Evolutionary conservation across 1,284 basidiomycete species (phyloP).

Genomic region (Leccinum solheimii): DNA sequence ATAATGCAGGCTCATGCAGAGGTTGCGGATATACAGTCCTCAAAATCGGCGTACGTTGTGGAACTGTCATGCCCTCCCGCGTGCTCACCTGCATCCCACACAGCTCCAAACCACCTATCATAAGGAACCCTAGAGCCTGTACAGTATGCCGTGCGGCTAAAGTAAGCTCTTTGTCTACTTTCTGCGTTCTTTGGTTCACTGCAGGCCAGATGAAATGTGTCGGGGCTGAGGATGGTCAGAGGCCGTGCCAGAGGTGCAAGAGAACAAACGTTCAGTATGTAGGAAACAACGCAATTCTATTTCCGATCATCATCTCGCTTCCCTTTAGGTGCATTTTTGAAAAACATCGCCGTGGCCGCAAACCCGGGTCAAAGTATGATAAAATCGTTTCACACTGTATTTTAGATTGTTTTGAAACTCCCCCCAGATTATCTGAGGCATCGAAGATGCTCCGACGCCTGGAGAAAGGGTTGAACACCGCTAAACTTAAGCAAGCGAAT

Average conservation of each 20-base stretch:
- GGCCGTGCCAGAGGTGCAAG: constrained; percentile 76
- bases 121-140: constrained; percentile 74
- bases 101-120: constrained; percentile 55
- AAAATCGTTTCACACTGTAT: constrained; percentile 10
- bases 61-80: constrained; percentile 9
- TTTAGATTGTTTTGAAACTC: constrained; percentile 13
- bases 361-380: constrained; percentile 81
- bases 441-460: constrained; percentile 83
- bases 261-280: constrained; percentile 71
- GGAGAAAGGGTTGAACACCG: constrained; percentile 76
- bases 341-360: constrained; percentile 81
- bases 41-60: constrained; percentile 31
- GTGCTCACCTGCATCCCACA: constrained; percentile 7
- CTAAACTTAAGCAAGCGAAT: constrained; percentile 59
- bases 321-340: constrained; percentile 71
- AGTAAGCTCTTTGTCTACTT: constrained; percentile 41
- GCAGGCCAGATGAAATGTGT: constrained; percentile 79
- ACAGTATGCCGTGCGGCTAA: constrained; percentile 81
- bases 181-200: constrained; percentile 20
- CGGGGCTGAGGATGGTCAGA: constrained; percentile 75
- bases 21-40: constrained; percentile 32
- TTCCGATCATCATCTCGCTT: constrained; percentile 16
- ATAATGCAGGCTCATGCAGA: constrained; percentile 35
- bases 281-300: constrained; percentile 21
- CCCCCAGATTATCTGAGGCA: constrained; percentile 71